These are phyloP conservation scores for Exophiala calicioides DNA, from an alignment of 2,329 filamentous ascomycete species.

Conservation along the genomic window DNA sequence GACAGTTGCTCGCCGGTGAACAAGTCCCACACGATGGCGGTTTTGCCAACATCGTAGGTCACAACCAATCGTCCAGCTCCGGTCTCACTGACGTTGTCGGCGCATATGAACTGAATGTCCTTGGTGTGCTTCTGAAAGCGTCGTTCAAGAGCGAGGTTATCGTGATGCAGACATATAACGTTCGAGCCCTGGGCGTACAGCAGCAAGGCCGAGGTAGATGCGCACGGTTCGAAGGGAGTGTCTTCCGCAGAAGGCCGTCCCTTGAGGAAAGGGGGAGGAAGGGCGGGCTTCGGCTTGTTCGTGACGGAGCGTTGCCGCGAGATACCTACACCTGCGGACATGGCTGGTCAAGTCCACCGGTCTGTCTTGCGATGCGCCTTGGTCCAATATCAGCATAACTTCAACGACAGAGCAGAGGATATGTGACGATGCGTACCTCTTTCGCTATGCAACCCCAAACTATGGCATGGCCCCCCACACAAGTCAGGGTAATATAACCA, in stretches of 20 bases:
- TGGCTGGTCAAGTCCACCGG: conserved; percentile 9
- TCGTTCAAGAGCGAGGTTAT: conserved; percentile 84
- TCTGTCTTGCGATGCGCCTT: conserved; percentile 15
- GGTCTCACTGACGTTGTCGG: conserved; percentile 86
- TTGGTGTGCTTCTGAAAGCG: conserved; percentile 82
- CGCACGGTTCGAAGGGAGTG: conserved; percentile 76
- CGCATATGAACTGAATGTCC: conserved; percentile 78
- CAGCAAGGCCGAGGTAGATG: conserved; percentile 86
- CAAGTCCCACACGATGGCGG: conserved; percentile 94
- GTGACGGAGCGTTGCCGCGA: conserved; percentile 30
- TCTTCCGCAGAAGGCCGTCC: conserved; percentile 35
- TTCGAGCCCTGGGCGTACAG: conserved; percentile 81
- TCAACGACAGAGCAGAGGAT: conserved; percentile 6
- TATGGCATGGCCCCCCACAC: conserved; percentile 20
- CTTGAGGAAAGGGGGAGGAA: conserved; percentile 19
- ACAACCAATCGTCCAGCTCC: conserved; percentile 84
- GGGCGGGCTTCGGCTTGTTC: conserved; percentile 25
- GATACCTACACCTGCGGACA: conserved; percentile 24
- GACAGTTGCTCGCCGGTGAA: conserved; percentile 87
- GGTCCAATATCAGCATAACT: no score
- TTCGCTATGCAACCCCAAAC: conserved; percentile 17
- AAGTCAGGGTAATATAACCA: conserved; percentile 20
- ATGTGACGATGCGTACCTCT: conserved; percentile 16
- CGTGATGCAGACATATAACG: conserved; percentile 87
- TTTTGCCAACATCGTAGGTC: conserved; percentile 88